phyloP scores from a whole-genome alignment of 495 filamentous ascomycete genomes.

The Oidiodendron maius region DNA sequence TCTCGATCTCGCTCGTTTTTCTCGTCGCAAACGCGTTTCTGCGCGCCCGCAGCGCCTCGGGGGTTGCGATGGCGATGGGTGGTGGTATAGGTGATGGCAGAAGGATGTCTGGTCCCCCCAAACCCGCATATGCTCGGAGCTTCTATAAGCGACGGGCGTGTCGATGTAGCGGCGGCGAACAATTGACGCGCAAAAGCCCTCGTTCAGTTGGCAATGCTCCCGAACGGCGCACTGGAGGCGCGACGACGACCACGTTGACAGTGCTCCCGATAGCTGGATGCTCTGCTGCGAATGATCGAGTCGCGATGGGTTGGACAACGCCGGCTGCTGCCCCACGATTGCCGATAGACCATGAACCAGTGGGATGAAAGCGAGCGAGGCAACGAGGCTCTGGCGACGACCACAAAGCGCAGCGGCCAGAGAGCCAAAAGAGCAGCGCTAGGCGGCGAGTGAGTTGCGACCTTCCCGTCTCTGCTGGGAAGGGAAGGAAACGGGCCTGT shows the following conservation, averaged over 20 bases:
- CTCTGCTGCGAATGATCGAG: neutral
- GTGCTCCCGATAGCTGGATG: neutral
- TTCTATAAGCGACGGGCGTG: neutral
- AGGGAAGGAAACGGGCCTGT: no score
- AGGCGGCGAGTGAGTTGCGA: no score
- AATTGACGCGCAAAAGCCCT: no score
- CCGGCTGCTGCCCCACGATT: neutral
- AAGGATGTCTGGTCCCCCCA: neutral
- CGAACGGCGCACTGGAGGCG: neutral
- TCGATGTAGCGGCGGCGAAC: no score
- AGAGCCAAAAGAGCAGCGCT: neutral
- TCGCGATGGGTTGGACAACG: no score
- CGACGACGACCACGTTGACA: neutral
- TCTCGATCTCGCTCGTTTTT: no score
- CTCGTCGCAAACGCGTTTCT: slow-evolving; percentile 4
- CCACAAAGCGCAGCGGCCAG: neutral
- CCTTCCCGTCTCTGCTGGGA: neutral
- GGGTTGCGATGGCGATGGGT: no score
- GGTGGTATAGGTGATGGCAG: neutral
- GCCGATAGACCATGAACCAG: neutral
- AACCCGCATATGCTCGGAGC: neutral
- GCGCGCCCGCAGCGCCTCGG: neutral
- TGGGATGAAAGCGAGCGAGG: neutral
- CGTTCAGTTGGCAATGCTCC: neutral
- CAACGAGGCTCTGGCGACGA: neutral